A percentile compares a stretch with the other conserved stretches of the same genome.
Conservation (phyloP, 805 yeast genomes). For the Lipomyces japonicus region DNA sequence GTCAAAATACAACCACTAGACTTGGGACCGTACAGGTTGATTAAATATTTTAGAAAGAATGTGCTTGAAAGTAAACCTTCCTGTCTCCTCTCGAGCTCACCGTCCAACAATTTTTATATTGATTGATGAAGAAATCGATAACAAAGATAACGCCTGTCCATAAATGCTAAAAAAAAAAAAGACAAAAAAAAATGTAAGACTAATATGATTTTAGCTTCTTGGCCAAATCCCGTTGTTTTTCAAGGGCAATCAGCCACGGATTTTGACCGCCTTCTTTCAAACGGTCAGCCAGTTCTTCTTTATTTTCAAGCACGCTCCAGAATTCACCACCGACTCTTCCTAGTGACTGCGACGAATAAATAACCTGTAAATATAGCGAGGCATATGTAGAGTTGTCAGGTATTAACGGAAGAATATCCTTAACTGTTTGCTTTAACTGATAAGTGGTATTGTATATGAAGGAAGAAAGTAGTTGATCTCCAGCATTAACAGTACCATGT, state of each 20-base stretch:
- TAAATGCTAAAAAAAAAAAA: too few relatives aligned
- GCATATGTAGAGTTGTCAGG: constrained; percentile 41
- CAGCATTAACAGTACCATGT: constrained; percentile 3
- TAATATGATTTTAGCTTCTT: constrained; percentile 21
- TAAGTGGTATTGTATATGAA: constrained; percentile 33
- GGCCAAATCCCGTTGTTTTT: constrained; percentile 29
- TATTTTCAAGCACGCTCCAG: constrained; percentile 39
- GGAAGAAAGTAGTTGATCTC: constrained; percentile 31
- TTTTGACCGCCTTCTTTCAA: constrained; percentile 11
- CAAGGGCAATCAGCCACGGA: constrained; percentile 30
- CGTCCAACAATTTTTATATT: too few relatives aligned
- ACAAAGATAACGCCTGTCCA: too few relatives aligned
- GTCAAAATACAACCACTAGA: too few relatives aligned
- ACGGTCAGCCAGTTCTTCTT: neutral
- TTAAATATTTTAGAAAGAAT: too few relatives aligned
- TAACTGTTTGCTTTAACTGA: constrained; percentile 30
- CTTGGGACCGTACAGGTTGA: too few relatives aligned
- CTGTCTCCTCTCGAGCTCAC: too few relatives aligned
- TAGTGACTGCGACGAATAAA: constrained; percentile 84
- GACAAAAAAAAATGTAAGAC: too few relatives aligned
- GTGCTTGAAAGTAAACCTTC: too few relatives aligned
- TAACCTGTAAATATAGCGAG: constrained; percentile 73
- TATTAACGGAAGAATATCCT: constrained; percentile 33
- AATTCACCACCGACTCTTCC: constrained; percentile 69
- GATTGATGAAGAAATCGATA: too few relatives aligned